Base-by-base conservation (phyloP, 768 basidiomycete genomes). In the Boletellus sp. region DNA sequence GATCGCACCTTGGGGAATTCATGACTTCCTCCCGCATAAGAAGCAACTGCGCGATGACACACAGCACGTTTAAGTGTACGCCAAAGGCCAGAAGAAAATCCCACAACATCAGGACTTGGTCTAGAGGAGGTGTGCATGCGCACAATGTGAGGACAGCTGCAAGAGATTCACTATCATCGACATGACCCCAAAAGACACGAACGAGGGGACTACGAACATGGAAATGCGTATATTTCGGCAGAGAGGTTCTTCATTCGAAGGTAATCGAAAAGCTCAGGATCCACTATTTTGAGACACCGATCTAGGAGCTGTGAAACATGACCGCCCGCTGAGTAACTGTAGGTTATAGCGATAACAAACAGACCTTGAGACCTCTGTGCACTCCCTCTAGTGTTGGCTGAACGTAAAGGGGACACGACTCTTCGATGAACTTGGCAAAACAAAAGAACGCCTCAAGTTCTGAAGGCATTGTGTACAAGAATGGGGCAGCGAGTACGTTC, bases 371-470 rank as follows among this genome's bases (percentile, higher is more conserved):
- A 12, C 95, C 96, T 45, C 87, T 77, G 65, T 99, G 96, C 0
- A 98, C 96, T 8, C 96, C 96, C 65, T 94, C 90, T 13, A 99
- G 74, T 0, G 94, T 97, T 2, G 94, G 94, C 58, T 94, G 90
- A 8, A 98, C 94, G 64, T 98, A 99, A n/a, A 93, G 71, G 9
- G 96, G 96, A 70, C 94, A 97, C 9, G 81, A 85, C 49, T 86
- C 84, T 71, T 97, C 95, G 58, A 98, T 96, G 65, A 99, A 99
- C 60, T 87, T 90, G 23, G 91, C 81, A 63, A 99, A 98, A 70
- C 92, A 96, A 54, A 86, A 94, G 69, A 97, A 99, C 1, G 96
- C 96, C 68, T 99, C 96, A n/a, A 98, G 70, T 68, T 99, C 93
- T 10, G 93, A 93, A 6, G 96, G 94, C 83, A 98, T 90, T 11